Conservation (phyloP, 352 stramenopile species). For the Pythium diclinum region DNA sequence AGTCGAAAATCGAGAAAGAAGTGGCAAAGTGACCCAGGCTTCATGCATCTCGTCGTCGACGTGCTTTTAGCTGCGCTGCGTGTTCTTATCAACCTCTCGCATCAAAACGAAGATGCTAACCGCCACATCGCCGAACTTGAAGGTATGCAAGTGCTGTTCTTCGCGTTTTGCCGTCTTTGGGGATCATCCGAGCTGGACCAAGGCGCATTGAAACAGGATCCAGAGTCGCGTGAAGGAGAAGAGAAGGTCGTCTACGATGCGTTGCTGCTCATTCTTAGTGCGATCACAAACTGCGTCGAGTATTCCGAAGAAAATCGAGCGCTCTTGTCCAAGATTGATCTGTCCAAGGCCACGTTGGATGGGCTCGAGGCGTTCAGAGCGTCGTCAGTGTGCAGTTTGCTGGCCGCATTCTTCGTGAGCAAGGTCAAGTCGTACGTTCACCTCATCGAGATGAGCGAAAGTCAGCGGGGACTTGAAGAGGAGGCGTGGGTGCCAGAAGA, state of each 20-base stretch:
- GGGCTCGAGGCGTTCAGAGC: conserved; percentile 12
- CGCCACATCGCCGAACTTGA: conserved; percentile 32
- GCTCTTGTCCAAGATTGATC: conserved; percentile 31
- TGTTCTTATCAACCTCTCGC: conserved; percentile 78
- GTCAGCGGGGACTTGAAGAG: conserved; percentile 20
- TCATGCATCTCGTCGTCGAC: conserved; percentile 37
- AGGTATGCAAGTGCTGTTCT: conserved; percentile 45
- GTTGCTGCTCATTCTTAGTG: conserved; percentile 57
- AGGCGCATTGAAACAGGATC: neutral
- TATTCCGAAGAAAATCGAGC: conserved; percentile 51
- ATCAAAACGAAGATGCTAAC: conserved; percentile 57
- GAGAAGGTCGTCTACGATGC: conserved; percentile 59
- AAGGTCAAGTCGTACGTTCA: conserved; percentile 54
- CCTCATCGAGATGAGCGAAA: conserved; percentile 41
- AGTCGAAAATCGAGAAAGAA: conserved; percentile 12
- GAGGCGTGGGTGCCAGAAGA: conserved; percentile 65
- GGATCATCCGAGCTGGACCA: conserved; percentile 8
- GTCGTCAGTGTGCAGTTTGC: conserved; percentile 32
- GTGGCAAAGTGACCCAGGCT: conserved; percentile 32
- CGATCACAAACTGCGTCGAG: conserved; percentile 71
- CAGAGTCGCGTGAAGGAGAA: conserved; percentile 9
- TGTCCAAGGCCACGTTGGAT: conserved; percentile 1
- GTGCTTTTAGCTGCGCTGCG: conserved; percentile 46
- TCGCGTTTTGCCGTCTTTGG: conserved; percentile 42
- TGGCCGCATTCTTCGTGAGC: conserved; percentile 51